These are phyloP conservation scores for Tolypocladium endophyticum DNA, from an alignment of 2,329 filamentous ascomycete species.

Conservation along the genomic window DNA sequence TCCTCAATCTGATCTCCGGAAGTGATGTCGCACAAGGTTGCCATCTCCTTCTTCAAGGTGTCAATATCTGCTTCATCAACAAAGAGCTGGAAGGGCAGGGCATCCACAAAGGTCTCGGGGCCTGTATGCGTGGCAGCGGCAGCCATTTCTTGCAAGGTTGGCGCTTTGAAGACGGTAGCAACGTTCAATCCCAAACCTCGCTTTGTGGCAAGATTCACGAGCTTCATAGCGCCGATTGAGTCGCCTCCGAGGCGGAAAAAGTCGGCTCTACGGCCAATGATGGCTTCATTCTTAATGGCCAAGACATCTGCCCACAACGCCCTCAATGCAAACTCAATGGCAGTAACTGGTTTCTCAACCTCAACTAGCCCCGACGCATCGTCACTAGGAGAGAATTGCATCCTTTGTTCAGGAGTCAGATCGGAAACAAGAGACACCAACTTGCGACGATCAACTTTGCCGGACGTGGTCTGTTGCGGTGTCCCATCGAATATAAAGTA, in stretches of 20 bases:
- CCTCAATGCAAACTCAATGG: not conserved
- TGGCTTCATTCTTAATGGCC: not conserved
- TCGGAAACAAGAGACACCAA: not conserved
- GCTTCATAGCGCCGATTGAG: slow-evolving; percentile 15
- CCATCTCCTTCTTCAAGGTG: not conserved
- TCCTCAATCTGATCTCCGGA: not conserved
- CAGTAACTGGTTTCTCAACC: not conserved
- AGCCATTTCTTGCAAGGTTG: not conserved
- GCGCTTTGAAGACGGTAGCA: not conserved
- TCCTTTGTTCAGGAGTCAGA: not conserved
- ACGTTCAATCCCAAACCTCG: not conserved
- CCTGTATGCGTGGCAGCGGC: not conserved
- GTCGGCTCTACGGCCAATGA: not conserved
- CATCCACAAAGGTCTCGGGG: not conserved
- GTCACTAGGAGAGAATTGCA: not conserved
- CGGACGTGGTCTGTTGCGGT: not conserved
- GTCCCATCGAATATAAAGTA: not conserved
- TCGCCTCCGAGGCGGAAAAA: slow-evolving; percentile 4
- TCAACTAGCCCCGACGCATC: too few species aligned
- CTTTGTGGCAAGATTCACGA: not conserved
- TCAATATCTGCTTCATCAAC: not conserved
- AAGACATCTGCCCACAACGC: not conserved
- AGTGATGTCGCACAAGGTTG: not conserved
- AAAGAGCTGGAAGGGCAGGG: not conserved
- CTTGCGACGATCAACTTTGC: not conserved